Percentiles rank a stretch among this genome's conserved stretches.
Conservation (phyloP, 2,329 filamentous ascomycete genomes). For the Stagonosporopsis vannaccii region DNA sequence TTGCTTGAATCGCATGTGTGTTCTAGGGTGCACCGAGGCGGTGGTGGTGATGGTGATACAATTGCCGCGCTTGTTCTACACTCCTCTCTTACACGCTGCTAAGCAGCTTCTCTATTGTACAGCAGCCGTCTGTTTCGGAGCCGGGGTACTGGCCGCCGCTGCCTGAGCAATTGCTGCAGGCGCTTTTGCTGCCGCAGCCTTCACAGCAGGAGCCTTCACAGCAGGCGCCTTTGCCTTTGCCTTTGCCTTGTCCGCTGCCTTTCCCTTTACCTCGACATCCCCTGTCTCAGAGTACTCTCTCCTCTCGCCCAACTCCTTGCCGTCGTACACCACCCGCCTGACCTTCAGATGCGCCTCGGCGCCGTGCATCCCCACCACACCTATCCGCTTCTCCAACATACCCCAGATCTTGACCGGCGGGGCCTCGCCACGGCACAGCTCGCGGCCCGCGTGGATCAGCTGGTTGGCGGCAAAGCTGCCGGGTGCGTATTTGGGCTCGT, state of each 20-base stretch:
- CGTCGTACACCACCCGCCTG: slow-evolving; percentile 33
- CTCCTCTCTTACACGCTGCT: not conserved
- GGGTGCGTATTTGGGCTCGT: slow-evolving; percentile 45
- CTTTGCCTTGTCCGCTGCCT: not conserved
- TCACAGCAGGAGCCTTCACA: no score
- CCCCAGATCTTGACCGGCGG: slow-evolving; percentile 41
- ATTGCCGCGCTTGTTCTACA: slow-evolving; percentile 10
- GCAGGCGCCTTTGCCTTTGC: not conserved
- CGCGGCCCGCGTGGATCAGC: slow-evolving; percentile 41
- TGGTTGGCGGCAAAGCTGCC: slow-evolving; percentile 44
- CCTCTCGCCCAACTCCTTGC: slow-evolving; percentile 27
- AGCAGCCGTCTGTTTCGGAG: slow-evolving; percentile 3
- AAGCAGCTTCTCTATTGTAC: slow-evolving; percentile 7
- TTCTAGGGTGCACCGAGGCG: not conserved
- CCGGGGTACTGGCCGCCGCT: slow-evolving; percentile 3
- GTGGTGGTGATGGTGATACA: slow-evolving; percentile 10
- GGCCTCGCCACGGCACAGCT: slow-evolving; percentile 43
- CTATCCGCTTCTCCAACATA: slow-evolving; percentile 38
- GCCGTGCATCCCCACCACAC: slow-evolving; percentile 46
- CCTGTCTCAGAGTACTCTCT: slow-evolving; percentile 18
- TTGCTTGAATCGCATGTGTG: not conserved
- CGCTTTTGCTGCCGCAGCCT: no score
- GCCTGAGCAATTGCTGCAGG: slow-evolving; percentile 6
- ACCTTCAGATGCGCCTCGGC: slow-evolving; percentile 37
- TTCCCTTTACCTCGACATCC: slow-evolving; percentile 4